Evolutionary conservation across 1,284 basidiomycete genomes (phyloP).

Genomic region (Pisolithus thermaeus): DNA sequence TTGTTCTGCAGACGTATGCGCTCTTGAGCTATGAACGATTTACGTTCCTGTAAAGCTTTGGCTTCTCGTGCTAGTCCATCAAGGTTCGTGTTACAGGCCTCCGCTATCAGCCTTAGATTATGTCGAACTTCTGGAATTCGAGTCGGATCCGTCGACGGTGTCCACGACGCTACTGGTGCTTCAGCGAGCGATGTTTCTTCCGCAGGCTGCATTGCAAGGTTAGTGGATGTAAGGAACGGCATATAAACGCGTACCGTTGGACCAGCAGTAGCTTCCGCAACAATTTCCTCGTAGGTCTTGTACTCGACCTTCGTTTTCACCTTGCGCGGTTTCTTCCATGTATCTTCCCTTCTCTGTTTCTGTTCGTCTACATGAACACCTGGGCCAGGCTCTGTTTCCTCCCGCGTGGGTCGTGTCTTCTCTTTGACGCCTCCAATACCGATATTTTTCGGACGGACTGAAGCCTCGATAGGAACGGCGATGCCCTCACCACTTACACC

Average conservation of each 20-base stretch:
- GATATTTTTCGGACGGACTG: slow-evolving; percentile 75
- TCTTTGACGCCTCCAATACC: slow-evolving; percentile 88
- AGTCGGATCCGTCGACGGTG: slow-evolving; percentile 76
- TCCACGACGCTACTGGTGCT: slow-evolving; percentile 75
- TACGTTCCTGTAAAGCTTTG: slow-evolving; percentile 72
- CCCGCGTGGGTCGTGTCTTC: slow-evolving; percentile 55
- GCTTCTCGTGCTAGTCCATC: slow-evolving; percentile 89
- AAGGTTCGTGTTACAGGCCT: slow-evolving; percentile 77
- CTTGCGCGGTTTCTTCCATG: slow-evolving; percentile 80
- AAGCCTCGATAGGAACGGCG: slow-evolving; percentile 82
- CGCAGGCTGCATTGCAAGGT: slow-evolving; percentile 48
- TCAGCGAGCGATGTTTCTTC: slow-evolving; percentile 81
- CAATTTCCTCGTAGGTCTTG: slow-evolving; percentile 92
- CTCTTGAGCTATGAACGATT: slow-evolving; percentile 71
- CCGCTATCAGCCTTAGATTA: slow-evolving; percentile 84
- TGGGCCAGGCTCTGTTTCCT: slow-evolving; percentile 34
- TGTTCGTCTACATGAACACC: slow-evolving; percentile 48
- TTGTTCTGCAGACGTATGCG: slow-evolving; percentile 61
- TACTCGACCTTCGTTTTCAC: slow-evolving; percentile 82
- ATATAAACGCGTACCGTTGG: slow-evolving; percentile 54
- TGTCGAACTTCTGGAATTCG: slow-evolving; percentile 94
- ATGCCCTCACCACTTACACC: slow-evolving; percentile 80
- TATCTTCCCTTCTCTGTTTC: slow-evolving; percentile 59
- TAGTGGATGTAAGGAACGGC: slow-evolving; percentile 8
- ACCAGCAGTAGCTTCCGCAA: slow-evolving; percentile 88